A percentile compares a stretch with the other conserved stretches of the same genome.
Conservation (phyloP, 257 asterid species). For the Rhazya stricta region DNA sequence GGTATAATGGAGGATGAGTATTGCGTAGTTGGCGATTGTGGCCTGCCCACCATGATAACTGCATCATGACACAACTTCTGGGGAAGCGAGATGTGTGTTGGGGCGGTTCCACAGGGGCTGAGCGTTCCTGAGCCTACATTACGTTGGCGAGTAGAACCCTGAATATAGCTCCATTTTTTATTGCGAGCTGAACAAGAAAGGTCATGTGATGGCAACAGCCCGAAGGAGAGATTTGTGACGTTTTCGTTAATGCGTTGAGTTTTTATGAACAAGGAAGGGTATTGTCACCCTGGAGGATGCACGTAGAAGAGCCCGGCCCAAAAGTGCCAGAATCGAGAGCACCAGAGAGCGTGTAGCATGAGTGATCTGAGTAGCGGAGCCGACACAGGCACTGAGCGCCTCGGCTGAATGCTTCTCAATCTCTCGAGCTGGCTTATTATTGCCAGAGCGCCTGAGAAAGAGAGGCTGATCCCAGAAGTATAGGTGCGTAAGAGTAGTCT, state of each 20-base stretch:
- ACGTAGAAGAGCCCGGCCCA: conserved; percentile 83
- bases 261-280: conserved; percentile 86
- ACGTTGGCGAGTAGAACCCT: too few relatives aligned
- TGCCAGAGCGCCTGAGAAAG: conserved; percentile 70
- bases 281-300: conserved; percentile 81
- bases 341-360: conserved; percentile 62
- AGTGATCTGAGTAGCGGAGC: conserved; percentile 69
- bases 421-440: conserved; percentile 76
- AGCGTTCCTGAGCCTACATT: too few relatives aligned
- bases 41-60: conserved; percentile 3
- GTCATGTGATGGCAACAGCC: conserved; percentile 47
- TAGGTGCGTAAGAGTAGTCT: conserved; percentile 15
- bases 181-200: too few relatives aligned
- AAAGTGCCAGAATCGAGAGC: conserved; percentile 86
- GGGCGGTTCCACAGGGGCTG: not conserved
- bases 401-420: conserved; percentile 72
- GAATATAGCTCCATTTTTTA: too few relatives aligned
- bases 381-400: conserved; percentile 86
- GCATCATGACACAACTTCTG: not conserved
- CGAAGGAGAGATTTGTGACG: conserved; percentile 82
- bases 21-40: too few relatives aligned
- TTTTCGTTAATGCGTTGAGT: too few relatives aligned
- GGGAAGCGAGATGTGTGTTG: not conserved
- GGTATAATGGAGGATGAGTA: too few relatives aligned
- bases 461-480: conserved; percentile 45